phyloP scores from a whole-genome alignment of 345 rosid genomes.

The Acer yangbiense region DNA sequence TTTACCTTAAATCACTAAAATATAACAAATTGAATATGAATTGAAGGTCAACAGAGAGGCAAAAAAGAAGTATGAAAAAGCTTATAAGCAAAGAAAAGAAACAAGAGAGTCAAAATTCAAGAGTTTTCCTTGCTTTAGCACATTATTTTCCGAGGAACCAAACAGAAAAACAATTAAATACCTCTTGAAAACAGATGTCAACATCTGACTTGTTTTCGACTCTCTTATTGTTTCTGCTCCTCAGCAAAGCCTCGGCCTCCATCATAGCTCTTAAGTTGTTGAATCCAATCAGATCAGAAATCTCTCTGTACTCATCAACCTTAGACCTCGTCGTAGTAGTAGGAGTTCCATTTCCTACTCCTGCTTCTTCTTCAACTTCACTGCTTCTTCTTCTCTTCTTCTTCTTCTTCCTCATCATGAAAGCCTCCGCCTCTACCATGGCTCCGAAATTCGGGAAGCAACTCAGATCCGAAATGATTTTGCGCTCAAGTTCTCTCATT shows the following conservation, averaged over 20 bases:
- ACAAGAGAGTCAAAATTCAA: not conserved
- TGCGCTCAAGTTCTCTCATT: too few species aligned
- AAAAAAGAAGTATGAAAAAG: too few species aligned
- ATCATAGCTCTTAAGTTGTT: too few species aligned
- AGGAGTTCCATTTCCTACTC: not conserved
- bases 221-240: too few species aligned
- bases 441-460: constrained; percentile 20
- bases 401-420: not conserved
- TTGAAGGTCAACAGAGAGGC: not conserved
- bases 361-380: not conserved
- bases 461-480: not conserved
- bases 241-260: too few species aligned
- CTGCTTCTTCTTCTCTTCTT: not conserved
- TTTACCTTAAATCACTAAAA: constrained; percentile 13
- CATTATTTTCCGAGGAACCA: not conserved
- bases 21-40: too few species aligned
- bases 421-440: constrained; percentile 22
- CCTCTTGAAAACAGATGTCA: constrained; percentile 3
- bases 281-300: constrained; percentile 8
- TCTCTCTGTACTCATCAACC: constrained; percentile 18
- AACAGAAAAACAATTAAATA: not conserved
- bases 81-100: not conserved
- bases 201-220: not conserved
- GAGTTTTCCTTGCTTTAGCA: not conserved
- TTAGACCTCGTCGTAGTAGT: constrained; percentile 5